Conservation (phyloP, 495 filamentous ascomycete genomes). For the Neurospora tetrasperma region DNA sequence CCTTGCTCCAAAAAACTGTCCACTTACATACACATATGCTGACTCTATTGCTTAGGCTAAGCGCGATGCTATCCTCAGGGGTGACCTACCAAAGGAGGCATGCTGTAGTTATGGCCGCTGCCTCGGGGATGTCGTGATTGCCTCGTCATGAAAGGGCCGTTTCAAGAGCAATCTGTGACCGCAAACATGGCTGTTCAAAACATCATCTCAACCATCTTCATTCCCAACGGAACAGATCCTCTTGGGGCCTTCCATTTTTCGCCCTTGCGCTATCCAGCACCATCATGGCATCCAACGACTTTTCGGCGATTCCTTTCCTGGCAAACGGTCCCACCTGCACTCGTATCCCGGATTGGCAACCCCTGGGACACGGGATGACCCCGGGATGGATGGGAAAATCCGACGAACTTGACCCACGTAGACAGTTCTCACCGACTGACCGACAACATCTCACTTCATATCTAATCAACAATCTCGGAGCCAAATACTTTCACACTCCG, state of each 20-base stretch:
- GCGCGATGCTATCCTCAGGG: constrained; percentile 37
- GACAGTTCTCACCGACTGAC: background rate
- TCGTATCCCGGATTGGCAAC: background rate
- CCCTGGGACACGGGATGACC: background rate
- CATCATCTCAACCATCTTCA: background rate
- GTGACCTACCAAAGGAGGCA: constrained; percentile 32
- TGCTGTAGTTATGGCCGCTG: constrained; percentile 42
- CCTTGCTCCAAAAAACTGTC: background rate
- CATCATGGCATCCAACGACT: background rate
- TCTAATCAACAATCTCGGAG: background rate
- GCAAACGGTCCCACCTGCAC: background rate
- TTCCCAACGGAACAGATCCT: background rate
- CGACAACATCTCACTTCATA: background rate
- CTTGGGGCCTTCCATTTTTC: background rate
- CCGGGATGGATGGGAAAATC: background rate
- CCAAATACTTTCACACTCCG: background rate
- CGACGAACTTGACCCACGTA: background rate
- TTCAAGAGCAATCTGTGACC: background rate
- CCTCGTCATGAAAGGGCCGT: constrained; percentile 15
- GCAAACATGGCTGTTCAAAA: background rate
- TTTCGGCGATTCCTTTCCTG: background rate
- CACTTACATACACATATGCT: background rate
- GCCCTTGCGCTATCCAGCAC: background rate
- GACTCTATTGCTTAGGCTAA: constrained; percentile 22
- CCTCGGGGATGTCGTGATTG: constrained; percentile 35